These are phyloP conservation scores for Alopecurus myosuroides DNA, from an alignment of 176 grass and related monocot genomes.

Conservation along the genomic window DNA sequence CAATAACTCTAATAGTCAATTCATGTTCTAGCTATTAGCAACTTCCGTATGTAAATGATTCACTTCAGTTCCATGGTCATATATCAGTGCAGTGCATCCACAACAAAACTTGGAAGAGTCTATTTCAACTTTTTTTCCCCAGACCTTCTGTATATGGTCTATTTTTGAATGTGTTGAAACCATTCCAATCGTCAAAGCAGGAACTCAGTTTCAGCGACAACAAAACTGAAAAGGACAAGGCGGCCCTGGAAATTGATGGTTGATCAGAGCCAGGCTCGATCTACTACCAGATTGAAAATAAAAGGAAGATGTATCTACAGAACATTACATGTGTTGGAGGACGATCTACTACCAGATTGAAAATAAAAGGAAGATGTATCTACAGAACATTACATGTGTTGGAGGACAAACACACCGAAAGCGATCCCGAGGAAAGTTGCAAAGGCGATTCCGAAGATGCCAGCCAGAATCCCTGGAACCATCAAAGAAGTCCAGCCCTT, in stretches of 20 bases:
- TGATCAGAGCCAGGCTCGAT: not conserved
- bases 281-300: not conserved
- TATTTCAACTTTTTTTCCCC: not conserved
- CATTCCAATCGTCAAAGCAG: not conserved
- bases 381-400: conserved; percentile 31
- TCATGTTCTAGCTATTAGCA: not conserved
- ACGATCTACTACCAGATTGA: not conserved
- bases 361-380: not conserved
- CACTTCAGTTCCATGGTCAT: not conserved
- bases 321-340: too few species aligned
- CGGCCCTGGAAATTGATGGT: not conserved
- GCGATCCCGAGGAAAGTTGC: conserved; percentile 64
- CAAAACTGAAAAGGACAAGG: not conserved
- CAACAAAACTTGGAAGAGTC: not conserved
- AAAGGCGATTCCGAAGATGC: conserved; percentile 72
- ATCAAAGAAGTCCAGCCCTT: conserved; percentile 70
- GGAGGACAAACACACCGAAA: conserved; percentile 54
- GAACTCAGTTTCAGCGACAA: not conserved
- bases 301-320: not conserved
- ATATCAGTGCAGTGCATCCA: not conserved
- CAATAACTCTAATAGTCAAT: too few species aligned
- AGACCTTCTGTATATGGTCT: not conserved
- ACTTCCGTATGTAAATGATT: not conserved
- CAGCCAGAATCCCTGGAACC: conserved; percentile 70
- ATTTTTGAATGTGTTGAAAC: not conserved